Base-by-base conservation (phyloP, 2,329 filamentous ascomycete species). In the Trichoderma cornu-damae region DNA sequence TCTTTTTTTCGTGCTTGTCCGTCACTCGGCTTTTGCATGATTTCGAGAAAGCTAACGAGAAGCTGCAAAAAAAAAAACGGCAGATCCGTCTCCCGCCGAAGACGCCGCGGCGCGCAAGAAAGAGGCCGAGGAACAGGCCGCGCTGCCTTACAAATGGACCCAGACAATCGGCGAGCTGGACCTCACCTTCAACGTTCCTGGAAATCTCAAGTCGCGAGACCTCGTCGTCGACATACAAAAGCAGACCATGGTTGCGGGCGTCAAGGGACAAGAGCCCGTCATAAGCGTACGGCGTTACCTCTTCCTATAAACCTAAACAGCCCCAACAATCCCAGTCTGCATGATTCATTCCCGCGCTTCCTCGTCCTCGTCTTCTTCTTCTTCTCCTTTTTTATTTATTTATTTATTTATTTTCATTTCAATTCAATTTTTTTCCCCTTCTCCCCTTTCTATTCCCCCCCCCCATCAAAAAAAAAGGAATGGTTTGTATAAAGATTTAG, bases 91-190 rank as follows among this genome's bases (percentile, higher is more conserved):
- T 20, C 74, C 79, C 59, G 82, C 80, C 61, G 78, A 84, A 62
- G 76, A 79, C 63, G 83, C 79, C 9, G 82, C 82, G 18, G 79
- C 81, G 58, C 78, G 77, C 63, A 86, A 84, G 61, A 86, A 87
- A 70, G 91, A 99, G 76, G 79, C 82, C 57, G 88, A 86, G 66
- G 94, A 99, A 76, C 94, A 99, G 78, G 88, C 86, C 40, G 83
- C 87, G 22, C 85, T 99, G 40, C 94, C 94, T 1, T 99, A 99
- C 85, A 94, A 95, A 77, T 99, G 94, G 94, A 88, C 83, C 9
- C 94, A 99, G 76, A 92, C 88, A 22, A 96, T 99, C 70, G 81
- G 80, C 65, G 94, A 97, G 69, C 77, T 96, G 60, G 90, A 96
- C 69, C 76, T 97, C 67, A 87, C 81, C 50, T 81, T 95, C 59